Percentiles rank a stretch among this genome's conserved stretches.
phyloP scores from a whole-genome alignment of 23 red algal species.

The Gracilaria domingensis region DNA sequence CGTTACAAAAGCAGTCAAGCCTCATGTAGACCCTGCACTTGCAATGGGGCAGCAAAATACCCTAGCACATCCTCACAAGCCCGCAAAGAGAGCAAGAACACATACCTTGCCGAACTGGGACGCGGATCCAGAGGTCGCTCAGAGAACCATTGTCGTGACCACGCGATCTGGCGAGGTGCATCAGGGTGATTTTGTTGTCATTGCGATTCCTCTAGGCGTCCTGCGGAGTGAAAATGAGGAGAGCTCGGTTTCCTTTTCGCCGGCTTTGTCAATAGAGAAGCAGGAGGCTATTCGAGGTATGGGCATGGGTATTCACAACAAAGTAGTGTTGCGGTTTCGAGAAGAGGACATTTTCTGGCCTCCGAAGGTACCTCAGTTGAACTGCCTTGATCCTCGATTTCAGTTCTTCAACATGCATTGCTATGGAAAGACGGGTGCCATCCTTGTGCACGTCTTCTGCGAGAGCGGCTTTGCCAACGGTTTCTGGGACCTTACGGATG shows the following conservation, averaged over 20 bases:
- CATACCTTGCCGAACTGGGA: constrained; percentile 17
- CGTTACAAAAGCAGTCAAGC: constrained; percentile 41
- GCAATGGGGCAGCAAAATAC: not conserved
- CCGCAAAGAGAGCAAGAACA: constrained; percentile 12
- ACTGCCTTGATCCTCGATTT: constrained; percentile 69
- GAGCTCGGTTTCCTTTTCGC: constrained; percentile 56
- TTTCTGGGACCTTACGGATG: constrained; percentile 41
- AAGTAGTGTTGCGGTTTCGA: constrained; percentile 60
- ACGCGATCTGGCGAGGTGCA: constrained; percentile 48
- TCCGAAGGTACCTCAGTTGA: constrained; percentile 55
- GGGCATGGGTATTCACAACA: constrained; percentile 77
- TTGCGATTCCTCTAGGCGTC: constrained; percentile 63
- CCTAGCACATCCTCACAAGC: not conserved
- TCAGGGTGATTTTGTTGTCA: constrained; percentile 63
- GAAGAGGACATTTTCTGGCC: constrained; percentile 72
- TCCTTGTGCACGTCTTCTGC: constrained; percentile 56
- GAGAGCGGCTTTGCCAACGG: constrained; percentile 62
- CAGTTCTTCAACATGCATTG: constrained; percentile 73
- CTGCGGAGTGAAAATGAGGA: constrained; percentile 38
- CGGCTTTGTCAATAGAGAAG: constrained; percentile 45
- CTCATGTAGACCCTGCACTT: not conserved
- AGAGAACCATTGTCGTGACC: constrained; percentile 53
- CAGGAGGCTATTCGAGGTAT: constrained; percentile 54
- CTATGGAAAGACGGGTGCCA: constrained; percentile 63
- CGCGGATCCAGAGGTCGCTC: constrained; percentile 34